A percentile compares a stretch with the other conserved stretches of the same genome.
Conservation (phyloP, 108 stramenopile genomes). For the Mediolabrus comicus region DNA sequence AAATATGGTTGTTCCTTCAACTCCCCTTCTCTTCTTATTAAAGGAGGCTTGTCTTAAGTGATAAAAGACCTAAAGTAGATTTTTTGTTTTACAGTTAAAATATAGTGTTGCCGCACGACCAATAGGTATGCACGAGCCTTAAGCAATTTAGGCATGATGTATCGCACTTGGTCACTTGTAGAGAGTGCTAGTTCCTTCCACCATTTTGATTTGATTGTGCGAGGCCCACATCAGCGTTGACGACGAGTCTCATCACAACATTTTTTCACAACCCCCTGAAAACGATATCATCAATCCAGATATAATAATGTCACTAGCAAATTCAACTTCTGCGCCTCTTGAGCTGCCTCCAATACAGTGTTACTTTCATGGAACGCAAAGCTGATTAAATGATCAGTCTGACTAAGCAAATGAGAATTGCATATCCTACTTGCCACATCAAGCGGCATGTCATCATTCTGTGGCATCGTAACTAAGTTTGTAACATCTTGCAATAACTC, state of each 20-base stretch:
- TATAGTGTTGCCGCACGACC: too few relatives aligned
- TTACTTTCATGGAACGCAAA: conserved; percentile 93
- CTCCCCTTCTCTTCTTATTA: too few relatives aligned
- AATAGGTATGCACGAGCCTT: too few relatives aligned
- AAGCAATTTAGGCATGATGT: too few relatives aligned
- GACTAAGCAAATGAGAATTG: conserved; percentile 87
- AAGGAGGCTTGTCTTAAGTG: too few relatives aligned
- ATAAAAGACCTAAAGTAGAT: too few relatives aligned
- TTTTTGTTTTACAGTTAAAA: too few relatives aligned
- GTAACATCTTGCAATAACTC: conserved; percentile 79
- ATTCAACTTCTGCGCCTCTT: conserved; percentile 86
- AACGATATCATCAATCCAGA: conserved; percentile 63
- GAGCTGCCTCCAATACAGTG: conserved; percentile 87
- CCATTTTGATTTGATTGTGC: not conserved
- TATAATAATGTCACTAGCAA: conserved; percentile 89
- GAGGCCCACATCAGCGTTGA: not conserved
- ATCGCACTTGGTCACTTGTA: too few relatives aligned
- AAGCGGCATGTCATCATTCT: conserved; percentile 80
- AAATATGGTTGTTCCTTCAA: too few relatives aligned
- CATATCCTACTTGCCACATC: conserved; percentile 89
- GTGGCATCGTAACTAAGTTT: conserved; percentile 81
- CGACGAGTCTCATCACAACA: not conserved
- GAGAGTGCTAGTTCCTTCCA: not conserved
- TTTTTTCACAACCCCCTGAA: not conserved
- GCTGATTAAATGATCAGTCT: conserved; percentile 89